Base-by-base conservation (phyloP, 257 asterid genomes). In the Linderniella brevidens region DNA sequence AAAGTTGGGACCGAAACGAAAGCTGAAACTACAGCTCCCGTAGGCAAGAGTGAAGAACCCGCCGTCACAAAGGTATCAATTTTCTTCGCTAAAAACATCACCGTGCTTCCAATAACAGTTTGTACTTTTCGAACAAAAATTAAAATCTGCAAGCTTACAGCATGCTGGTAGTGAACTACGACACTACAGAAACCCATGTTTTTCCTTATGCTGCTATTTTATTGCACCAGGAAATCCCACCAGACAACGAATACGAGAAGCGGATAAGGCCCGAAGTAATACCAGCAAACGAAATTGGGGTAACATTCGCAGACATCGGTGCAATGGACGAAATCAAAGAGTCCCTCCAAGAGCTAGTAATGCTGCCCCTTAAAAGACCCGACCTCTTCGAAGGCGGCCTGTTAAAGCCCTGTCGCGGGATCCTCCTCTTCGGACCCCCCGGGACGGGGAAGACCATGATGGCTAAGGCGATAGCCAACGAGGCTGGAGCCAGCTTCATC, bases 371-470 rank as follows among this genome's bases (percentile, higher is more conserved):
- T 13, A 64, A 74, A 64, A 65, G 94, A 48, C 96, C 94, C 1
- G 93, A 86, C 53, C 93, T 86, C 14, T 86, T 86, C 20, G 71
- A 76, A 64, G 96, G 96, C 13, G 88, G 92, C 35, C 85, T 86
- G 52, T 63, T 85, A 59, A 85, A 77, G 68, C 96, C 96, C 4
- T 85, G 96, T 58, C 65, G 92, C 51, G 95, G 95, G 53, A 78
- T 80, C 47, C 67, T 85, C 61, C 73, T 85, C 41, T 85, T 85
- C 17, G 96, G 96, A 13, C 96, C 96, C 5, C 96, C 96, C 36
- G 96, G 93, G 35, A 85, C 93, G 0, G 96, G 93, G 40, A 85
- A 80, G 67, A 78, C 96, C 32, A 85, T 81, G 96, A 50, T 85
- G 68, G 93, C 96, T 18, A 80, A 85, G 68, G 96, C 96, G 18